Conservation (phyloP, 108 stramenopile species). For the Pseudonitzschia multiseries region DNA sequence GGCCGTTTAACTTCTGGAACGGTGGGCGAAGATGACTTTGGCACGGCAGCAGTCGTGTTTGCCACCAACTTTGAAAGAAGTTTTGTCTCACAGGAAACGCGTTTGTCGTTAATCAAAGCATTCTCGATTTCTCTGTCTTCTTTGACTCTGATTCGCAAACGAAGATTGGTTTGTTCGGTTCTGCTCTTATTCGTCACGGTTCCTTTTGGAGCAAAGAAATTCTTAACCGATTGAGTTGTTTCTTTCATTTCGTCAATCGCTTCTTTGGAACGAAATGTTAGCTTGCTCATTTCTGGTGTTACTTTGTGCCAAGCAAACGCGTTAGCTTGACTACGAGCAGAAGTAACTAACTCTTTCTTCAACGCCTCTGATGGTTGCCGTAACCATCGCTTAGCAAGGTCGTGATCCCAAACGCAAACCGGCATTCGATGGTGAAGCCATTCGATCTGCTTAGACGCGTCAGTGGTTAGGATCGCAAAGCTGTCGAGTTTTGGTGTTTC, state of each 20-base stretch:
- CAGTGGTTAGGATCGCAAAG: constrained; percentile 78
- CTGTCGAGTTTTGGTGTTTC: constrained; percentile 52
- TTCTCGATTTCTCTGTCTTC: not conserved
- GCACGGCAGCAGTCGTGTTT: not conserved
- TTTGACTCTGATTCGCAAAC: not conserved
- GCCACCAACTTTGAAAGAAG: not conserved
- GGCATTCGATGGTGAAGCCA: constrained; percentile 82
- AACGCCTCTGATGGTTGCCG: constrained; percentile 40
- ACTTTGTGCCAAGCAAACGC: constrained; percentile 57
- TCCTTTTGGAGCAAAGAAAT: not conserved
- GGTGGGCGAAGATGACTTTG: not conserved
- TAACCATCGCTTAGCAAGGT: constrained; percentile 65
- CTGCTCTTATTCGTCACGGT: not conserved
- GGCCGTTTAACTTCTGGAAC: not conserved
- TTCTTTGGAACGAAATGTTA: constrained; percentile 34
- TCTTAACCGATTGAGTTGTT: constrained; percentile 7
- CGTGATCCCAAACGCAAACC: constrained; percentile 55
- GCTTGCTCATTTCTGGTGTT: constrained; percentile 44
- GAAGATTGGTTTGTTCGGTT: not conserved
- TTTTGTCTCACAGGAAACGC: not conserved
- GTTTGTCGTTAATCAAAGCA: not conserved
- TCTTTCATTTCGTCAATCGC: constrained; percentile 39
- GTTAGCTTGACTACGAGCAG: constrained; percentile 10
- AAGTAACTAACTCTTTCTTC: constrained; percentile 31
- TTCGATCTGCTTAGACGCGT: constrained; percentile 48